These are phyloP conservation scores for Hypholoma fasciculare DNA, from an alignment of 768 basidiomycete species.

Conservation along the genomic window DNA sequence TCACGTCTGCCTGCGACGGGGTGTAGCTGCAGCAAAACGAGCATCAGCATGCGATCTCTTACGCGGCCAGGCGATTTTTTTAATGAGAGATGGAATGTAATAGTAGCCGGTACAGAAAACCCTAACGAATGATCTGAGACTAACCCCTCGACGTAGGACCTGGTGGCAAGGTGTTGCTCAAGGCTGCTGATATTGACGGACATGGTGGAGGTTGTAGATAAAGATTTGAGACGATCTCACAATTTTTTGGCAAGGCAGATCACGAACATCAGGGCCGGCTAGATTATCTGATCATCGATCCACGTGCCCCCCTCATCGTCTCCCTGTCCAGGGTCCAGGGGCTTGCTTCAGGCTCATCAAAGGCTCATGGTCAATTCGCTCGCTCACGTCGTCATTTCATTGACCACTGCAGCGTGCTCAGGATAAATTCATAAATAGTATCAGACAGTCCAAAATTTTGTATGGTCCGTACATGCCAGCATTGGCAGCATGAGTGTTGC, in stretches of 20 bases:
- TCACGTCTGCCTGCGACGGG: conserved; percentile 93
- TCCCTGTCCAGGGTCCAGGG: no score
- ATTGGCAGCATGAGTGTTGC: no score
- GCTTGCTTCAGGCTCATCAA: not conserved
- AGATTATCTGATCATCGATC: conserved; percentile 20
- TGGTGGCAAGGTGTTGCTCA: conserved; percentile 82
- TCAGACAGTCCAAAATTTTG: no score
- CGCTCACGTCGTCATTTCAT: no score
- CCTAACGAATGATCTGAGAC: conserved; percentile 26
- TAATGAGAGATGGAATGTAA: no score
- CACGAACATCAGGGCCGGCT: conserved; percentile 21
- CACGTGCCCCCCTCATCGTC: conserved; percentile 13
- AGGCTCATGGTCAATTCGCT: not conserved
- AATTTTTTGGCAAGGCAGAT: conserved; percentile 11
- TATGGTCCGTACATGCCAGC: no score
- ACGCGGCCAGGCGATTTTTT: no score
- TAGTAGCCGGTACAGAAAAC: not conserved
- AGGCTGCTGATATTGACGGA: conserved; percentile 70
- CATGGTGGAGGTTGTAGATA: conserved; percentile 43
- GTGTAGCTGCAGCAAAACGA: conserved; percentile 58
- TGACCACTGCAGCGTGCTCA: no score
- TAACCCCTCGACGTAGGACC: conserved; percentile 93
- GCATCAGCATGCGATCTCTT: no score
- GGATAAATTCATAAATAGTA: no score
- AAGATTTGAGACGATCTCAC: conserved; percentile 12